These are phyloP conservation scores for Pholiota molesta DNA, from an alignment of 768 basidiomycete species.

Conservation along the genomic window DNA sequence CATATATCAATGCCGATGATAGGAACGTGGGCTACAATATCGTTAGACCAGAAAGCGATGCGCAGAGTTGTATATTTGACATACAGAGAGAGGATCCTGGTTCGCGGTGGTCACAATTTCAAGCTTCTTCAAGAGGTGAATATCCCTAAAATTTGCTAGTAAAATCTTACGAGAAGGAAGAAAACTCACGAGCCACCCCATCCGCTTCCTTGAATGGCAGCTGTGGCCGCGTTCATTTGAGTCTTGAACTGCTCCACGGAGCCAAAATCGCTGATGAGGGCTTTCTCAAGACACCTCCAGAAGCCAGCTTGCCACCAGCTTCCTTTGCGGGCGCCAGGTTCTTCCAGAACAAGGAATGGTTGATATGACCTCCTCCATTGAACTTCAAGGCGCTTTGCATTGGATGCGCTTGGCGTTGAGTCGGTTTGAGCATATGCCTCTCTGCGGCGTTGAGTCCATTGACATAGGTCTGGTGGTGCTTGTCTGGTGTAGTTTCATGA, in stretches of 20 bases:
- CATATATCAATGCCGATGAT: constrained; percentile 97
- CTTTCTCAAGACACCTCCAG: constrained; percentile 70
- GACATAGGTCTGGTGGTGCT: constrained; percentile 93
- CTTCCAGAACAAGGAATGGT: constrained; percentile 97
- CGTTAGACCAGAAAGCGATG: neutral
- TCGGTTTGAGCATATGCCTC: constrained; percentile 67
- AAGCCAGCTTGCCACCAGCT: constrained; percentile 63
- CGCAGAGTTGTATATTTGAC: constrained; percentile 11
- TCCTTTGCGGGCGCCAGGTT: constrained; percentile 79
- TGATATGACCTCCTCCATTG: constrained; percentile 97
- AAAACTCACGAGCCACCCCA: constrained; percentile 93
- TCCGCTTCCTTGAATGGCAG: constrained; percentile 93
- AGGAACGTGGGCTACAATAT: constrained; percentile 70
- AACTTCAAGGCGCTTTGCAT: constrained; percentile 94
- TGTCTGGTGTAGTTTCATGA: constrained; percentile 94
- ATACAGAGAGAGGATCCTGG: constrained; percentile 83
- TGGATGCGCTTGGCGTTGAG: constrained; percentile 78
- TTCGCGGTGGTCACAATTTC: constrained; percentile 94
- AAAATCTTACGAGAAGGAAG: constrained; percentile 4
- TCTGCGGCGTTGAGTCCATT: constrained; percentile 94
- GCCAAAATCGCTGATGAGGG: constrained; percentile 82
- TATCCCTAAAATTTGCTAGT: constrained; percentile 56
- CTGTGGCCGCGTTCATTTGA: constrained; percentile 84
- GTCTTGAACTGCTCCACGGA: constrained; percentile 87
- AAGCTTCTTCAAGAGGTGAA: constrained; percentile 70